A percentile compares a stretch with the other conserved stretches of the same genome.
These are phyloP conservation scores for Phytophthora melonis DNA, from an alignment of 352 stramenopile species.

Conservation along the genomic window DNA sequence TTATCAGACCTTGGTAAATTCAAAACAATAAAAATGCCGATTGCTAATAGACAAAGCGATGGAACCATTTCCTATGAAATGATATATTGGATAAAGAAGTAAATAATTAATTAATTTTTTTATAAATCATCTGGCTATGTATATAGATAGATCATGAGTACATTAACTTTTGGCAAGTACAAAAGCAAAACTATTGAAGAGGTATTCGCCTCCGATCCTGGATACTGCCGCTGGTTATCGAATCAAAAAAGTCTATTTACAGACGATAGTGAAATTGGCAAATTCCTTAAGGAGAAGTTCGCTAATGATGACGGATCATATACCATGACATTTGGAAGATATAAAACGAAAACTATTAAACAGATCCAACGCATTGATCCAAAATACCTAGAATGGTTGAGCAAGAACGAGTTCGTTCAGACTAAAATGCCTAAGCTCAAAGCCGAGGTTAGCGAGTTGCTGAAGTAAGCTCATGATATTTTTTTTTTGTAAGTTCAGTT, in stretches of 20 bases:
- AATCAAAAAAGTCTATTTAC: conserved; percentile 12
- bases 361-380: conserved; percentile 4
- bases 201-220: neutral
- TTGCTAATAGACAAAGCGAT: no score
- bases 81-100: no score
- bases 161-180: conserved; percentile 4
- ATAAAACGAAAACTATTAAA: conserved; percentile 1
- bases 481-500: no score
- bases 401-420: conserved; percentile 1
- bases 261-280: conserved; percentile 6
- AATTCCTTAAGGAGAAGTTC: conserved; percentile 1
- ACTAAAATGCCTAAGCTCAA: conserved; percentile 5
- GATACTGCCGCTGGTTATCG: conserved; percentile 9
- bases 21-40: no score
- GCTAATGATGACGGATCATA: neutral
- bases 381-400: conserved; percentile 2
- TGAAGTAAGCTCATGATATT: conserved; percentile 4
- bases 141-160: neutral
- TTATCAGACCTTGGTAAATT: no score
- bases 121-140: neutral
- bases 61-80: no score
- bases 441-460: neutral
- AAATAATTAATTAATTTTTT: conserved; percentile 2
- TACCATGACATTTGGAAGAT: neutral
- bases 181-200: neutral